A percentile compares a stretch with the other conserved stretches of the same genome.
phyloP scores from a whole-genome alignment of 1,284 basidiomycete species.

The Papiliotrema terrestris region DNA sequence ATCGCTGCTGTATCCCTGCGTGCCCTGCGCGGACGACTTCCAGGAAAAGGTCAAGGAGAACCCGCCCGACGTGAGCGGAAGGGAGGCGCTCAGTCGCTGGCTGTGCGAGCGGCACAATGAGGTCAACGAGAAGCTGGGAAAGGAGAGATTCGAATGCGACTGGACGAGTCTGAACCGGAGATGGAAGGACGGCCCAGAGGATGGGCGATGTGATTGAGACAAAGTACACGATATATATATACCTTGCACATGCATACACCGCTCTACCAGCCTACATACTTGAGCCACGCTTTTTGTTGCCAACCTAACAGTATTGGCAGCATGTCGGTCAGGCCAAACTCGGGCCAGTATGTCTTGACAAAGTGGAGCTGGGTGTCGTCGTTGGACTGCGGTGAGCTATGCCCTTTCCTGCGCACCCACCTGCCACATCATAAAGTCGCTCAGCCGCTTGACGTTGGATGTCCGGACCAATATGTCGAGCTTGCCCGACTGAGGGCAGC shows the following conservation, averaged over 20 bases:
- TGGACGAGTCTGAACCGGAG: slow-evolving; percentile 65
- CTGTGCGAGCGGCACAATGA: slow-evolving; percentile 87
- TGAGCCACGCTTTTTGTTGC: slow-evolving; percentile 64
- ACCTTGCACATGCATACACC: slow-evolving; percentile 8
- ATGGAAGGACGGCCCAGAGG: slow-evolving; percentile 84
- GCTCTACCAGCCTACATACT: slow-evolving; percentile 12
- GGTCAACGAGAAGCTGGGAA: slow-evolving; percentile 81
- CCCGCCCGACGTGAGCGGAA: slow-evolving; percentile 70
- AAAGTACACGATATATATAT: background rate
- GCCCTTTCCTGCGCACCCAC: slow-evolving; percentile 45
- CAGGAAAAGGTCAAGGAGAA: slow-evolving; percentile 58
- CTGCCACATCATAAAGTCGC: slow-evolving; percentile 95
- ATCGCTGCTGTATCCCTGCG: slow-evolving; percentile 80
- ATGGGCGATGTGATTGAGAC: slow-evolving; percentile 76
- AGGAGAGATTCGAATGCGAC: slow-evolving; percentile 73
- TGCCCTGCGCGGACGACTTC: slow-evolving; percentile 76
- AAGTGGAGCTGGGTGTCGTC: slow-evolving; percentile 90
- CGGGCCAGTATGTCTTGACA: slow-evolving; percentile 86
- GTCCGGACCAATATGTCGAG: slow-evolving; percentile 90
- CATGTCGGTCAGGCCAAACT: slow-evolving; percentile 84
- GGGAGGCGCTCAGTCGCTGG: slow-evolving; percentile 71
- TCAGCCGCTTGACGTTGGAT: slow-evolving; percentile 83
- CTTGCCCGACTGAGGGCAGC: slow-evolving; percentile 12
- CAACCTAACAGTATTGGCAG: slow-evolving; percentile 80
- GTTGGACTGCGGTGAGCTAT: slow-evolving; percentile 43